phyloP scores from a whole-genome alignment of 768 basidiomycete species.

The Leccinum subgranulosum region DNA sequence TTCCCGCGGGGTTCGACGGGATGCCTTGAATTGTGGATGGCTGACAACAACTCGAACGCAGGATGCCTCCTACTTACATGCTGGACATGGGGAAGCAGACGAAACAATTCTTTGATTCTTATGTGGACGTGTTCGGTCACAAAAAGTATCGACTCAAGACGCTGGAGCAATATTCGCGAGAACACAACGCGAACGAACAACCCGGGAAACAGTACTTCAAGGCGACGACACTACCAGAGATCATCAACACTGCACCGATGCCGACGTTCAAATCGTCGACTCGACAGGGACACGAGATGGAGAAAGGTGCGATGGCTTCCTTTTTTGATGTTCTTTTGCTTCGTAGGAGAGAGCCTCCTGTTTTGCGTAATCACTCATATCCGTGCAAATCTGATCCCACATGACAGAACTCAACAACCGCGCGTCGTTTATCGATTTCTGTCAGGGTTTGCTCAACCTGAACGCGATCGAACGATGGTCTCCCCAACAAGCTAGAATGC shows the following conservation, averaged over 20 bases:
- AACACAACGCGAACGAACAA: constrained; percentile 94
- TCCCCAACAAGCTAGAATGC: constrained; percentile 91
- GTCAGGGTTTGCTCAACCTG: constrained; percentile 88
- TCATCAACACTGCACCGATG: constrained; percentile 95
- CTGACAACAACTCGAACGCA: constrained; percentile 30
- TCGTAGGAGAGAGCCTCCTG: not conserved
- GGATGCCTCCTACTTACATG: constrained; percentile 88
- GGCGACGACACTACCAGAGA: constrained; percentile 88
- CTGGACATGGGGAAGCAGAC: constrained; percentile 96
- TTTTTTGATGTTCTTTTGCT: not conserved
- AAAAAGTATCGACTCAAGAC: constrained; percentile 87
- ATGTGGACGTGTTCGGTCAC: constrained; percentile 69
- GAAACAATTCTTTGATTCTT: constrained; percentile 86
- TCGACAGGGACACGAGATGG: constrained; percentile 76
- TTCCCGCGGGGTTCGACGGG: not conserved
- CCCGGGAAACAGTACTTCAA: constrained; percentile 99
- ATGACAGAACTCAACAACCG: constrained; percentile 85
- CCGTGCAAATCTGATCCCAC: constrained; percentile 15
- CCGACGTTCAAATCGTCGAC: constrained; percentile 73
- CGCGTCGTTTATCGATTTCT: constrained; percentile 96
- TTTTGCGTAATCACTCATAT: constrained; percentile 9
- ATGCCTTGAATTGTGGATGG: not conserved
- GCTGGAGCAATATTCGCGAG: constrained; percentile 92
- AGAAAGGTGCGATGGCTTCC: constrained; percentile 64
- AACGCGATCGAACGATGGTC: constrained; percentile 97